Conservation (phyloP, 208 protist genomes). For the Wallacemonas sp. region DNA sequence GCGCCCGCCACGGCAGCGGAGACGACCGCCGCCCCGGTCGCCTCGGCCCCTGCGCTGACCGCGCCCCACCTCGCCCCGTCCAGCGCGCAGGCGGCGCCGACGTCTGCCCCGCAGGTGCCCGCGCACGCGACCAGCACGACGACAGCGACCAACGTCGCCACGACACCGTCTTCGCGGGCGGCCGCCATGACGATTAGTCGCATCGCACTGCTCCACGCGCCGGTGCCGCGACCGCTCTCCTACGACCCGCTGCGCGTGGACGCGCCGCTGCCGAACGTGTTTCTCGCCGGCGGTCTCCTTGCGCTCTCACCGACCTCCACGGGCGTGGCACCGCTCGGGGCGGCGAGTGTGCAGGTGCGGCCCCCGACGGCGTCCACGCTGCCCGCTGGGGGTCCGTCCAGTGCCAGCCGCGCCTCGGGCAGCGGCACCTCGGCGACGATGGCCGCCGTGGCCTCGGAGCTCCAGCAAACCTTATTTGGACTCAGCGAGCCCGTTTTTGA, state of each 20-base stretch:
- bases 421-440: background rate
- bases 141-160: background rate
- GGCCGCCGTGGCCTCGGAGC: constrained; percentile 5
- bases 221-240: constrained; percentile 1
- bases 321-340: constrained; percentile 30
- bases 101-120: background rate
- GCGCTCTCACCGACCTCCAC: constrained; percentile 32
- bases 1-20: background rate
- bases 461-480: constrained; percentile 27
- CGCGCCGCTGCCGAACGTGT: constrained; percentile 42
- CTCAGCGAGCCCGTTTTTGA: constrained; percentile 28
- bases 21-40: background rate
- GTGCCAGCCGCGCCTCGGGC: background rate
- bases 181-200: constrained; percentile 8
- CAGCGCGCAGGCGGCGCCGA: background rate
- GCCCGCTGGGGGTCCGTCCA: background rate
- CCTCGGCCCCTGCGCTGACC: background rate
- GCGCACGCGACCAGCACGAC: background rate
- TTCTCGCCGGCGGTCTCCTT: constrained; percentile 48
- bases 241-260: constrained; percentile 53
- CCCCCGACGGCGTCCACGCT: background rate
- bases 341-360: constrained; percentile 23
- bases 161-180: background rate
- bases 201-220: background rate
- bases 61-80: background rate